These are phyloP conservation scores for Ceratopteris richardii DNA, from an alignment of 75 land plant genomes.

Conservation along the genomic window DNA sequence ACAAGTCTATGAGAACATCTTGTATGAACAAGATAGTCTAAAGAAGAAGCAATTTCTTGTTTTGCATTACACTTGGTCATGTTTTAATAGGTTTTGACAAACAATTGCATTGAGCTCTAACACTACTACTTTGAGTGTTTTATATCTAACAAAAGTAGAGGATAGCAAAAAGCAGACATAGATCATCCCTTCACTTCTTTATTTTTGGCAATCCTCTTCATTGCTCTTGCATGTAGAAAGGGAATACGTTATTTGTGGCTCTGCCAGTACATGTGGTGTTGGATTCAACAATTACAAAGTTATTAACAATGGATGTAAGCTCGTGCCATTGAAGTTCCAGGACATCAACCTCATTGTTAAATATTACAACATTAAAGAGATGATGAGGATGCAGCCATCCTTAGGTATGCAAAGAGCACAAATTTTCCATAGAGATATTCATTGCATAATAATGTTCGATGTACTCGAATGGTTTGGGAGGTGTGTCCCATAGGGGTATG, in stretches of 20 bases:
- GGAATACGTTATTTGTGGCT: constrained; percentile 33
- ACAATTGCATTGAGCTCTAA: too few relatives aligned
- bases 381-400: constrained; percentile 42
- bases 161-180: too few relatives aligned
- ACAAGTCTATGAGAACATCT: too few relatives aligned
- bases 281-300: constrained; percentile 54
- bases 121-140: too few relatives aligned
- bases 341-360: constrained; percentile 62
- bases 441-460: constrained; percentile 52
- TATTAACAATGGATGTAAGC: constrained; percentile 38
- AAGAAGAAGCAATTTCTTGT: too few relatives aligned
- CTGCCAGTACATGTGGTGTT: constrained; percentile 55
- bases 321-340: constrained; percentile 52
- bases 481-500: constrained; percentile 82
- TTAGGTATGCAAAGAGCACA: constrained; percentile 60
- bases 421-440: constrained; percentile 31
- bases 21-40: too few relatives aligned
- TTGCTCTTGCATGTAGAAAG: constrained; percentile 19
- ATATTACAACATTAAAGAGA: constrained; percentile 62
- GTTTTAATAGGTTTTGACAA: too few relatives aligned
- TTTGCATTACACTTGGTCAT: too few relatives aligned
- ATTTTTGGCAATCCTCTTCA: too few relatives aligned
- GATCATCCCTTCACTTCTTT: too few relatives aligned
- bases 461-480: constrained; percentile 21
- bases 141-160: too few relatives aligned